Percentiles rank a stretch among this genome's conserved stretches.
These are phyloP conservation scores for Daldinia decipiens DNA, from an alignment of 495 filamentous ascomycete genomes.

Conservation along the genomic window DNA sequence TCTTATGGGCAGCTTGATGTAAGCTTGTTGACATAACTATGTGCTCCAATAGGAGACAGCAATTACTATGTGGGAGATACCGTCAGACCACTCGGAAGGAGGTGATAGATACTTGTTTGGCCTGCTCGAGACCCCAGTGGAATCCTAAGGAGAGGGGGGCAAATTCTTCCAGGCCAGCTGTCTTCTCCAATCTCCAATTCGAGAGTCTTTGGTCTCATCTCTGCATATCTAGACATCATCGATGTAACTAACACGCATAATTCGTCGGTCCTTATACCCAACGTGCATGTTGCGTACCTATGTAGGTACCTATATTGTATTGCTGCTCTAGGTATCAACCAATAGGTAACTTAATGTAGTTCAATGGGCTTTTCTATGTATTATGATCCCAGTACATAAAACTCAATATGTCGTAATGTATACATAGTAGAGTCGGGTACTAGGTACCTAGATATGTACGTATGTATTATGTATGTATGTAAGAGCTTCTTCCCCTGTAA, in stretches of 20 bases:
- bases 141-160: constrained; percentile 1
- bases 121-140: not conserved
- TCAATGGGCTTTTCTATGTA: not conserved
- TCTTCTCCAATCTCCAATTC: constrained; percentile 1
- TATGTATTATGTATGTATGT: too few relatives aligned
- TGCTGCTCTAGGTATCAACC: too few relatives aligned
- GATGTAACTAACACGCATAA: constrained; percentile 10
- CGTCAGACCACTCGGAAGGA: not conserved
- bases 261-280: not conserved
- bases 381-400: too few relatives aligned
- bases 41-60: not conserved
- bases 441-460: too few relatives aligned
- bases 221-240: constrained; percentile 8
- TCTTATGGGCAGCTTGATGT: not conserved
- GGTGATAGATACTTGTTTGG: not conserved
- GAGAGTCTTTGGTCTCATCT: not conserved
- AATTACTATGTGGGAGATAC: not conserved
- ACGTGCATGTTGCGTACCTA: not conserved
- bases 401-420: not conserved
- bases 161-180: not conserved
- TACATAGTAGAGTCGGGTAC: not conserved
- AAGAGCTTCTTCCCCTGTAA: not conserved
- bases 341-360: too few relatives aligned
- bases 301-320: too few relatives aligned
- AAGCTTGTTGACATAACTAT: not conserved